phyloP scores from a whole-genome alignment of 768 basidiomycete genomes.

The Mycena indigotica region DNA sequence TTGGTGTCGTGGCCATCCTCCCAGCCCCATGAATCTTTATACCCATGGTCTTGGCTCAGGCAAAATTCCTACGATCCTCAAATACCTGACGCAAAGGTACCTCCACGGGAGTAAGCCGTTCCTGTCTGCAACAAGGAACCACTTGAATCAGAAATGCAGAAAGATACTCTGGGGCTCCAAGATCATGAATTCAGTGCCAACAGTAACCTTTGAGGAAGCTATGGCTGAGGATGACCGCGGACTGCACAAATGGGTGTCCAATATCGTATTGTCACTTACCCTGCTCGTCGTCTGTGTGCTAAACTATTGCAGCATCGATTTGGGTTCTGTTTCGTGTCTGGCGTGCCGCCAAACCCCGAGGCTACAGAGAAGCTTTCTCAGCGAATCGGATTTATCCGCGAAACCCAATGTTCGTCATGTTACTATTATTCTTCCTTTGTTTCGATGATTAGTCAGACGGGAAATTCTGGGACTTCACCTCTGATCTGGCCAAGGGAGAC shows the following conservation, averaged over 20 bases:
- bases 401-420: slow-evolving; percentile 63
- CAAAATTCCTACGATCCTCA: slow-evolving; percentile 81
- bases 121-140: not conserved
- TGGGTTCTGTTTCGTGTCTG: slow-evolving; percentile 86
- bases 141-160: slow-evolving; percentile 34
- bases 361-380: slow-evolving; percentile 78
- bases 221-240: slow-evolving; percentile 69
- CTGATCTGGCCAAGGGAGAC: slow-evolving; percentile 88
- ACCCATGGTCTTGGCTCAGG: slow-evolving; percentile 86
- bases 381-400: slow-evolving; percentile 84
- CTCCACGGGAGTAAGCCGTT: slow-evolving; percentile 47
- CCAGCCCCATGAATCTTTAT: slow-evolving; percentile 73
- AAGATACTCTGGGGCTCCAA: slow-evolving; percentile 82
- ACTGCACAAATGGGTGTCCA: slow-evolving; percentile 77
- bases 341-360: slow-evolving; percentile 78
- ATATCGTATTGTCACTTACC: slow-evolving; percentile 56
- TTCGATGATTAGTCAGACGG: slow-evolving; percentile 60
- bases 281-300: slow-evolving; percentile 4
- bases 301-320: slow-evolving; percentile 62
- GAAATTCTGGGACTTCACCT: slow-evolving; percentile 96
- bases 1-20: slow-evolving; percentile 70
- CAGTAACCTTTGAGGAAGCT: slow-evolving; percentile 68
- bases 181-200: slow-evolving; percentile 75
- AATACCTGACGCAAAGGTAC: slow-evolving; percentile 29
- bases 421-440: not conserved